Evolutionary conservation across 306 rosid genomes (phyloP).

Genomic region (Fagus sylvatica): DNA sequence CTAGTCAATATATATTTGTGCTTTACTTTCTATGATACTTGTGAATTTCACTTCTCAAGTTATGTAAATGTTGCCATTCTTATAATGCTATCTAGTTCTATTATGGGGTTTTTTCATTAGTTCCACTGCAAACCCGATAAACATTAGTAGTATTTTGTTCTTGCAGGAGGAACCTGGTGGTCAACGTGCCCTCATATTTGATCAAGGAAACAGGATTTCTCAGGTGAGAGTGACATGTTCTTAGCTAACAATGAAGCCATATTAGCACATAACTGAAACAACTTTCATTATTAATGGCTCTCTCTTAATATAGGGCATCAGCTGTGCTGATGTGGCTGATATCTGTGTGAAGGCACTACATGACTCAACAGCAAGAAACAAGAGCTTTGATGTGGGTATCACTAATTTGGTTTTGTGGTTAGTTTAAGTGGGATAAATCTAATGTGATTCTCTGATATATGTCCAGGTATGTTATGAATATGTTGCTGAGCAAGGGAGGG

Average conservation of each 20-base stretch:
- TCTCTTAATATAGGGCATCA: slow-evolving; percentile 63
- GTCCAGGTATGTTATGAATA: slow-evolving; percentile 89
- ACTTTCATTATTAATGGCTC: not conserved
- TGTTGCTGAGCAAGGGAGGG: slow-evolving; percentile 83
- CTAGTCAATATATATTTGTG: not conserved
- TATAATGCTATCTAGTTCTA: not conserved
- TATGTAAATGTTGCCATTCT: not conserved
- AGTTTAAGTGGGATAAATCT: slow-evolving; percentile 25
- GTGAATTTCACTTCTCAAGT: not conserved
- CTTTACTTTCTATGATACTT: not conserved
- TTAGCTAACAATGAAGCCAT: slow-evolving; percentile 6
- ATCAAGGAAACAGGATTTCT: slow-evolving; percentile 94
- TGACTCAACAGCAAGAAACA: slow-evolving; percentile 93
- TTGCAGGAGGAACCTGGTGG: slow-evolving; percentile 98
- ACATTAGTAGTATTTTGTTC: not conserved
- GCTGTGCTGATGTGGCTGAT: slow-evolving; percentile 99
- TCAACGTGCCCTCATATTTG: slow-evolving; percentile 92
- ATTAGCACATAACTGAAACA: not conserved
- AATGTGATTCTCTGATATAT: slow-evolving; percentile 13
- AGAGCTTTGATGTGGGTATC: slow-evolving; percentile 90
- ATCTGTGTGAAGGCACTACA: slow-evolving; percentile 97
- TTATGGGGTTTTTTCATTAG: not conserved
- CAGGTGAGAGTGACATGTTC: slow-evolving; percentile 51
- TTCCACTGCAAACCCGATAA: not conserved
- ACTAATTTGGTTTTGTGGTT: slow-evolving; percentile 9